Evolutionary conservation across 2,329 filamentous ascomycete species (phyloP), one percentile per base, ranked within the genome.

Genomic region (Cercospora sp.): DNA sequence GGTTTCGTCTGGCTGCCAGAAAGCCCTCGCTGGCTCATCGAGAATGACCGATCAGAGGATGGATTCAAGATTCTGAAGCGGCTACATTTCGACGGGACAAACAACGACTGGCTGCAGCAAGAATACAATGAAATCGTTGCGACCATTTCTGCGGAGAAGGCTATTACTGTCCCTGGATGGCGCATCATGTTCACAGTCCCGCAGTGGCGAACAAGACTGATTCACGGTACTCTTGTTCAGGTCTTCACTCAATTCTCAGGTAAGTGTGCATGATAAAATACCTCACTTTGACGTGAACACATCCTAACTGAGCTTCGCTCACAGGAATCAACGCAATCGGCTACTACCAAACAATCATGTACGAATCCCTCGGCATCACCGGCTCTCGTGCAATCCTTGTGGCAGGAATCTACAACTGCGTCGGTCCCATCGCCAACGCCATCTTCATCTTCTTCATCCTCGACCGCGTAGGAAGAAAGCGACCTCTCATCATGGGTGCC

Each of bases 331-430:
- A 89, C 72, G 84, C 89, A 26, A 89, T 89, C 66, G 86, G 85
- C 2, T 89, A 89, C 77, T 89, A 89, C 71, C 85, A 86, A 32
- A 86, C 85, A 1, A 84, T 84, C 51, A 87, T 89, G 78, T 89
- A 89, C 76, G 74, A 82, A 1, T 82, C 85, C 5, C 79, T 89
- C 2, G 86, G 86, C 9, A 86, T 91, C 13, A 83, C 83, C 1
- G 87, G 85, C 3, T 69, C 70, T 37, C 82, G 80, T 24, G 84
- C 81, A 26, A 80, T 87, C 2, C 82, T 89, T 0, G 85, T 89
- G 0, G 84, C 85, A 0, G 86, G 86, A 10, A 85, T 89, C 69
- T 89, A 89, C 79, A 88, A 88, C 73, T 83, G 85, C 66, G 81
- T 87, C 51, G 87, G 87, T 0, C 86, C 85, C 1, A 71, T 87